Evolutionary conservation across 1,284 basidiomycete species (phyloP).

Genomic region (Cutaneotrichosporon sp.): DNA sequence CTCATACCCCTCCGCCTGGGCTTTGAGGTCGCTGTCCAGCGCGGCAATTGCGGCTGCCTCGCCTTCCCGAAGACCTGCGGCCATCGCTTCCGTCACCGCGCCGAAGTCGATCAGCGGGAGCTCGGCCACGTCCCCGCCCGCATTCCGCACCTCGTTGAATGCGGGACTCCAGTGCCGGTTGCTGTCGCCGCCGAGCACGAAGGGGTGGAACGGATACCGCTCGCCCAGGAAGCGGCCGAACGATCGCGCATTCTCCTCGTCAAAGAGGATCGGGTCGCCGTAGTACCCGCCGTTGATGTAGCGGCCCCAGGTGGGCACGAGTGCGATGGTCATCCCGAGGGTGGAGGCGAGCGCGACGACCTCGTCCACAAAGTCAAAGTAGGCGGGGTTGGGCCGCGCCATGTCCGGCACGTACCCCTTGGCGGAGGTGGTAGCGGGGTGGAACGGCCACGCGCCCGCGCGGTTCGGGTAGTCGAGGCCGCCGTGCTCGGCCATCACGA

Average conservation of each 20-base stretch:
- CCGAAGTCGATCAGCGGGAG: slow-evolving; percentile 15
- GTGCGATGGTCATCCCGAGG: slow-evolving; percentile 21
- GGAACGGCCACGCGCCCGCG: slow-evolving; percentile 26
- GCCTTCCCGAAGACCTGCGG: slow-evolving; percentile 11
- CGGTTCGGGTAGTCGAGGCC: slow-evolving; percentile 27
- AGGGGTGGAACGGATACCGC: slow-evolving; percentile 30
- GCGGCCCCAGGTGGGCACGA: slow-evolving; percentile 29
- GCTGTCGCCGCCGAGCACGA: slow-evolving; percentile 27
- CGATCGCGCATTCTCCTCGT: slow-evolving; percentile 15
- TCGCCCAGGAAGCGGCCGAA: slow-evolving; percentile 27
- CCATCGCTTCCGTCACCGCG: slow-evolving; percentile 17
- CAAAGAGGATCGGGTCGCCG: slow-evolving; percentile 23
- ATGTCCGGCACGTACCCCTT: slow-evolving; percentile 16
- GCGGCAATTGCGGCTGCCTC: slow-evolving; percentile 3
- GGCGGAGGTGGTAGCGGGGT: slow-evolving; percentile 1
- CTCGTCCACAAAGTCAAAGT: slow-evolving; percentile 24
- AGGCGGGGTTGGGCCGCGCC: slow-evolving; percentile 17
- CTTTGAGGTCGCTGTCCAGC: slow-evolving; percentile 3
- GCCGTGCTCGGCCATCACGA: slow-evolving; percentile 28
- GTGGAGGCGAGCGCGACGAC: slow-evolving; percentile 18
- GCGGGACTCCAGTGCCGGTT: slow-evolving; percentile 27
- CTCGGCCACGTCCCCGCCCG: slow-evolving; percentile 1
- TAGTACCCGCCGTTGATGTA: slow-evolving; percentile 30
- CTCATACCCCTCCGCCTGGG: slow-evolving; percentile 9
- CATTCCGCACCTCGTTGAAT: background rate